A percentile compares a stretch with the other conserved stretches of the same genome.
Conservation (phyloP, 192 early-diverging fungal species). For the Coemansia erecta region DNA sequence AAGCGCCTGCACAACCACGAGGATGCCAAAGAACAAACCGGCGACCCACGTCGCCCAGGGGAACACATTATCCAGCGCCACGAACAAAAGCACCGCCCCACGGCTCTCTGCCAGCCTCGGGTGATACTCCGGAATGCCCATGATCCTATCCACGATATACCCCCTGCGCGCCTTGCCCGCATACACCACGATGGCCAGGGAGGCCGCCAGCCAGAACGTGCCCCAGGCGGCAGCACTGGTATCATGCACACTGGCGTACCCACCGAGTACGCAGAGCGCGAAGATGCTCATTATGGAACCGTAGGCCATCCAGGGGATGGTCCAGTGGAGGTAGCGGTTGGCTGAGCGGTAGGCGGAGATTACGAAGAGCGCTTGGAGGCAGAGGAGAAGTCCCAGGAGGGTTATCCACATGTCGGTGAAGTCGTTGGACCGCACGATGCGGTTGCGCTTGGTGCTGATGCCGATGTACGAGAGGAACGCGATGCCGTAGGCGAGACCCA, state of each 20-base stretch:
- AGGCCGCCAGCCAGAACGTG: slow-evolving; percentile 27
- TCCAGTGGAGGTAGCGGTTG: slow-evolving; percentile 48
- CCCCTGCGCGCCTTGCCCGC: slow-evolving; percentile 50
- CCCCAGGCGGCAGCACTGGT: slow-evolving; percentile 38
- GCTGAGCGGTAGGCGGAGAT: slow-evolving; percentile 48
- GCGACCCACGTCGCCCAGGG: slow-evolving; percentile 36
- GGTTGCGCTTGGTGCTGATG: slow-evolving; percentile 23
- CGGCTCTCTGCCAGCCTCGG: slow-evolving; percentile 39
- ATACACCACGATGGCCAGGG: slow-evolving; percentile 27
- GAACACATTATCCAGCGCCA: slow-evolving; percentile 38
- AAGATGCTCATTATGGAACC: slow-evolving; percentile 29
- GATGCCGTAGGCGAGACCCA: slow-evolving; percentile 32
- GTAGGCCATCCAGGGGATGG: slow-evolving; percentile 49
- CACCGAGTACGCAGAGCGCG: slow-evolving; percentile 32
- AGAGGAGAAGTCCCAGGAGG: slow-evolving; percentile 31
- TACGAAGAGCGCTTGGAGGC: slow-evolving; percentile 49
- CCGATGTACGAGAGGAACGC: slow-evolving; percentile 51
- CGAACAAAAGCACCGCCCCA: slow-evolving; percentile 26
- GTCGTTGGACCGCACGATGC: slow-evolving; percentile 41
- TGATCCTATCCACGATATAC: slow-evolving; percentile 50
- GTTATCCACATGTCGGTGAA: slow-evolving; percentile 50
- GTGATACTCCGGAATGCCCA: slow-evolving; percentile 53
- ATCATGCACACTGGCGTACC: slow-evolving; percentile 25
- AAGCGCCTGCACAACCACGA: slow-evolving; percentile 50
- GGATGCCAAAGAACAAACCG: slow-evolving; percentile 39